Evolutionary conservation across 2,329 filamentous ascomycete species (phyloP).

Genomic region (Domatiomyces catenatus): DNA sequence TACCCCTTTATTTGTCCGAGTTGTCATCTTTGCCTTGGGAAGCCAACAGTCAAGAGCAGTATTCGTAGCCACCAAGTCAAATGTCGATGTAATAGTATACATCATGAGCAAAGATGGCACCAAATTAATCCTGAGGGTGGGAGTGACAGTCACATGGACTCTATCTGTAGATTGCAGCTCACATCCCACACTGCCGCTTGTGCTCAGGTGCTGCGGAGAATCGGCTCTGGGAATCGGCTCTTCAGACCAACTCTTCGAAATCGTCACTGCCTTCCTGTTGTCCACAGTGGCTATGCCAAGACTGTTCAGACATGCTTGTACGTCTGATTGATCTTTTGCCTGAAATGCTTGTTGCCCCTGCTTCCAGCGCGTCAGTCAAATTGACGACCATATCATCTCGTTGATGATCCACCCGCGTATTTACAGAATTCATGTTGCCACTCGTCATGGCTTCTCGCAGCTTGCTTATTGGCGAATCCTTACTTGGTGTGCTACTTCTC

Average conservation of each 20-base stretch:
- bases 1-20: neutral
- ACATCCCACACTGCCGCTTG: neutral
- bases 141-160: too few species aligned
- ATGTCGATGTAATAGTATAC: neutral
- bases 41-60: neutral
- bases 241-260: neutral
- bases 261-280: neutral
- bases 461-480: neutral
- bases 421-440: neutral
- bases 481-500: neutral
- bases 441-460: neutral
- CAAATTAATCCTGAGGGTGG: too few species aligned
- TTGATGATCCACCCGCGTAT: neutral
- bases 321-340: neutral
- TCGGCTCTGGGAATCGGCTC: too few species aligned
- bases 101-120: neutral
- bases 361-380: neutral
- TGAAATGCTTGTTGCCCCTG: neutral
- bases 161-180: too few species aligned
- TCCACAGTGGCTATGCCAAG: neutral
- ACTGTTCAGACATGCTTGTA: neutral
- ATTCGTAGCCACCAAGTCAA: conserved; percentile 1
- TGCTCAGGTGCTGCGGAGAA: neutral
- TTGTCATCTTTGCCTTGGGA: conserved; percentile 4
- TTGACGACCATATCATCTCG: neutral